Base-by-base conservation (phyloP, 805 yeast genomes). In the Starmera dryadoides region DNA sequence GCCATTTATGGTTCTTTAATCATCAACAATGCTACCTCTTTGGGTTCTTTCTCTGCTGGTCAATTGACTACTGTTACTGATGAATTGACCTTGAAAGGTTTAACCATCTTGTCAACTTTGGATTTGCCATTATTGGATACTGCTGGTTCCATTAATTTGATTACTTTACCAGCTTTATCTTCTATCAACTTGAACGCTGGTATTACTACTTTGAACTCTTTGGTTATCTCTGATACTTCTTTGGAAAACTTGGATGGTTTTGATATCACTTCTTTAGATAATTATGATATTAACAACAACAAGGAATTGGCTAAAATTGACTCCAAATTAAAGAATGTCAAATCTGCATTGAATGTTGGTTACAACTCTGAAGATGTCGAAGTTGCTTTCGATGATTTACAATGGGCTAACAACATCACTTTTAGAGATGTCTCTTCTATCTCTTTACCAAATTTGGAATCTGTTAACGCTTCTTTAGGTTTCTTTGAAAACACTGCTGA, bases 281-380 rank as follows among this genome's bases (percentile, higher is more conserved):
- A 59, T 37, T 81, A 81, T 69, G 72, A 91, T 71, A 76, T 93
- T 57, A 89, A 88, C 88, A 93, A 93, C 83, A 93, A 93, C 79
- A 69, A 63, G 50, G 75, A 81, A 61, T 77, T 93, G 63, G 77
- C 71, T 52, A 63, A 86, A 43, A 75, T 84, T 53, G 75, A 82
- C 60, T 79, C 91, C 38, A 77, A 77, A 47, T 75, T 91, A 60
- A 65, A 79, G 63, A 66, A 83, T 43, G 93, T 88, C 47, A 75
- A 91, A 45, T 77, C 77, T 60, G 61, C 80, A 46, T 73, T 93
- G 55, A 78, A 81, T 55, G 79, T 93, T 60, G 79, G 96, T 48
- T 84, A 74, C 73, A 93, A 93, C 73, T 84, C 95, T 60, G 80
- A 80, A 46, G 68, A 75, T 44, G 87, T 85, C 44, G 79, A 75